A percentile compares a stretch with the other conserved stretches of the same genome.
Conservation (phyloP, 805 yeast genomes). For the Zygotorulaspora chibaensis region DNA sequence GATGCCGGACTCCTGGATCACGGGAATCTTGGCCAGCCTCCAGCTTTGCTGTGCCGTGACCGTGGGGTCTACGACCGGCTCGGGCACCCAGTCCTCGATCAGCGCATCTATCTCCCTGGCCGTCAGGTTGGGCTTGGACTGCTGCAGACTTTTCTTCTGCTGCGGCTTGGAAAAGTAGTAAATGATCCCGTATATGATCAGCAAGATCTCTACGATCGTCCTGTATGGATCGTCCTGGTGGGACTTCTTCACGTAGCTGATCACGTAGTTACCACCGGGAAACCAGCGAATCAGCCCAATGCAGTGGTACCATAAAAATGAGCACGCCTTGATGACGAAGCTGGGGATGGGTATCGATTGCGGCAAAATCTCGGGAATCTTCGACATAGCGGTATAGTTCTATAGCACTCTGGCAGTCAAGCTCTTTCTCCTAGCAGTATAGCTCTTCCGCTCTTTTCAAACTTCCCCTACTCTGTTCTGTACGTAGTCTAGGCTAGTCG, state of each 20-base stretch:
- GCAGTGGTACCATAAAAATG: constrained; percentile 25
- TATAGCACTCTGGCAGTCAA: neutral
- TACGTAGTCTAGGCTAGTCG: neutral
- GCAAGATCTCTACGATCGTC: constrained; percentile 70
- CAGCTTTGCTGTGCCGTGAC: constrained; percentile 38
- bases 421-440: neutral
- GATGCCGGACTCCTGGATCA: constrained; percentile 52
- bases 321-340: constrained; percentile 22
- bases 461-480: no score
- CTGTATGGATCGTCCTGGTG: constrained; percentile 93
- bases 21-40: constrained; percentile 62
- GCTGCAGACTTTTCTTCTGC: constrained; percentile 72
- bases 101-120: constrained; percentile 71
- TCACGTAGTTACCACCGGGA: constrained; percentile 36
- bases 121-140: constrained; percentile 59
- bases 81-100: constrained; percentile 89
- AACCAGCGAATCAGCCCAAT: constrained; percentile 13
- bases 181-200: constrained; percentile 75
- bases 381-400: constrained; percentile 12
- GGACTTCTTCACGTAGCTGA: constrained; percentile 75
- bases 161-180: constrained; percentile 70
- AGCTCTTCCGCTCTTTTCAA: neutral
- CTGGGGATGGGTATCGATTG: constrained; percentile 30
- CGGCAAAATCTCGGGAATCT: constrained; percentile 27
- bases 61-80: constrained; percentile 62